These are phyloP conservation scores for Aspergillus carbonarius DNA, from an alignment of 2,329 filamentous ascomycete genomes.

Conservation along the genomic window DNA sequence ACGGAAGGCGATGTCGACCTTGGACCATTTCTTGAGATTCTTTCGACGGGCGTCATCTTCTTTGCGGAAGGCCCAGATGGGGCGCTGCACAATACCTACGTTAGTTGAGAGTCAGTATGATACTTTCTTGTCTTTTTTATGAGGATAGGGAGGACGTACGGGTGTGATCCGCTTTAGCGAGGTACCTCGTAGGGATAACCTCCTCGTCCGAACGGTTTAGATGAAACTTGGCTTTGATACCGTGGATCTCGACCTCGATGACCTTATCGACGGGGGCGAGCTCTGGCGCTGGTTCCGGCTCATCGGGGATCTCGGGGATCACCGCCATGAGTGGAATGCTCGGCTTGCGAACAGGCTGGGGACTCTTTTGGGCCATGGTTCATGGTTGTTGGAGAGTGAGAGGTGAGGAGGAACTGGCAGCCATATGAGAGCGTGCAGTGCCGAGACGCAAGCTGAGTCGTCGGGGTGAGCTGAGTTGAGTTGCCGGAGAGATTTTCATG, in stretches of 20 bases:
- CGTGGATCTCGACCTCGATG: constrained; percentile 21
- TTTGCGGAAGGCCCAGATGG: constrained; percentile 26
- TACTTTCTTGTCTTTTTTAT: neutral
- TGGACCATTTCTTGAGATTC: constrained; percentile 23
- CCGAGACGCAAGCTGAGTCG: too few relatives aligned
- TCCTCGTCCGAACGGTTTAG: constrained; percentile 21
- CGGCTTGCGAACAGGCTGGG: too few relatives aligned
- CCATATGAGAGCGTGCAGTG: too few relatives aligned
- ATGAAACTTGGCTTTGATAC: constrained; percentile 23
- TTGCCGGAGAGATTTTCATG: too few relatives aligned
- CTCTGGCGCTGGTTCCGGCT: too few relatives aligned
- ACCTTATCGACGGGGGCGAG: neutral
- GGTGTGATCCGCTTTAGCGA: constrained; percentile 19
- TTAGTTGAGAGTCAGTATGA: neutral
- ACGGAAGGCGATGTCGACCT: constrained; percentile 23
- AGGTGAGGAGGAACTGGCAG: too few relatives aligned
- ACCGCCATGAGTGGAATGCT: neutral
- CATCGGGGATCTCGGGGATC: neutral
- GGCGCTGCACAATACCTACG: constrained; percentile 18
- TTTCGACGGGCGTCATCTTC: constrained; percentile 18
- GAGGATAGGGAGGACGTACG: constrained; percentile 14
- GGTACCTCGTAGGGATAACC: constrained; percentile 21
- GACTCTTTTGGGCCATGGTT: too few relatives aligned
- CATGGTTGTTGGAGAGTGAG: too few relatives aligned
- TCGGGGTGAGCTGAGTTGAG: too few relatives aligned